Conservation (phyloP, 805 yeast genomes). For the Komagataella kurtzmanii region DNA sequence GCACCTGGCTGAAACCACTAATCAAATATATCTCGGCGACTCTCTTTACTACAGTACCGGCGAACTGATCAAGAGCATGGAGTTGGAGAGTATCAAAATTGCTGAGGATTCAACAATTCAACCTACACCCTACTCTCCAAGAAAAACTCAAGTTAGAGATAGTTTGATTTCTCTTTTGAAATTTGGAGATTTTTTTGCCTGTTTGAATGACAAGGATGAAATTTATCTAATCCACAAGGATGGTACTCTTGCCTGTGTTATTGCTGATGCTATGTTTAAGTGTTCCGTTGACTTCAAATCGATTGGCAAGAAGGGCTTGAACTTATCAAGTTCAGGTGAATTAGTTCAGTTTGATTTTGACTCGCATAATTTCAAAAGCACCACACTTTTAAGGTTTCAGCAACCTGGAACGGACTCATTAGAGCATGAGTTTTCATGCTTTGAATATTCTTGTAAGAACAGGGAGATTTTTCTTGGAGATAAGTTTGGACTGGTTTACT, state of each 20-base stretch:
- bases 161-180: not conserved
- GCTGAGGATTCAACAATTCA: not conserved
- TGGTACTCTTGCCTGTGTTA: not conserved
- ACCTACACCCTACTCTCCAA: not conserved
- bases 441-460: constrained; percentile 15
- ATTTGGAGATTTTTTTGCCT: not conserved
- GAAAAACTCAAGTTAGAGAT: not conserved
- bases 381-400: not conserved
- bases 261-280: not conserved
- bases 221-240: not conserved
- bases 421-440: constrained; percentile 26
- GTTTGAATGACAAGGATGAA: not conserved
- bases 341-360: not conserved
- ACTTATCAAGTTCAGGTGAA: not conserved
- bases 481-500: constrained; percentile 23
- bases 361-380: not conserved
- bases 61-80: constrained; percentile 3
- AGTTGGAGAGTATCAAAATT: not conserved
- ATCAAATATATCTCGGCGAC: constrained; percentile 12
- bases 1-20: constrained; percentile 8
- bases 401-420: constrained; percentile 18
- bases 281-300: not conserved
- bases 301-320: not conserved
- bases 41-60: constrained; percentile 8
- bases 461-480: constrained; percentile 30